Percentiles rank a stretch among this genome's conserved stretches.
Conservation (phyloP, 805 yeast species). For the Hanseniaspora lindneri region DNA sequence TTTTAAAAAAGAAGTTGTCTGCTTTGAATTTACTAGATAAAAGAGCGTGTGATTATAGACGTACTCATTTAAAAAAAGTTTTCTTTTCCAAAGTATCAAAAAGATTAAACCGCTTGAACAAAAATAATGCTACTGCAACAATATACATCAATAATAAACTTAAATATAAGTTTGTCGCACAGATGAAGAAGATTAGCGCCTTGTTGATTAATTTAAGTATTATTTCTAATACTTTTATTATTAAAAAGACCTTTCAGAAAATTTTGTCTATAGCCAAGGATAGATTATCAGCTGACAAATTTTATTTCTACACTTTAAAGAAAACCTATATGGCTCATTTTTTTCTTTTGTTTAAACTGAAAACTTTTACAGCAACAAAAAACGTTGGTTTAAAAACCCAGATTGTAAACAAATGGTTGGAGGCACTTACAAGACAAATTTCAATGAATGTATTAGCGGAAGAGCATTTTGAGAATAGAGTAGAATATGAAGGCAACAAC, state of each 20-base stretch:
- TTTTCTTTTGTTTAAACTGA: neutral
- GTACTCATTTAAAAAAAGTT: no score
- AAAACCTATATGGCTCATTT: neutral
- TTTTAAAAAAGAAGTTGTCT: neutral
- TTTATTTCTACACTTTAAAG: neutral
- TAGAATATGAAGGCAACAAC: neutral
- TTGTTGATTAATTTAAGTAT: neutral
- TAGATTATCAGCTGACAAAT: neutral
- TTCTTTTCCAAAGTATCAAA: no score
- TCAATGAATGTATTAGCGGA: neutral
- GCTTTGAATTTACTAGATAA: no score
- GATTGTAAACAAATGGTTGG: neutral
- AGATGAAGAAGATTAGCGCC: neutral
- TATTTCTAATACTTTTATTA: neutral
- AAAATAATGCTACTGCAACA: neutral
- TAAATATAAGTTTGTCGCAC: no score
- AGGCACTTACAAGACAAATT: no score
- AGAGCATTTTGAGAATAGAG: neutral
- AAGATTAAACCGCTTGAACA: neutral
- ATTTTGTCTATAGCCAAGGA: neutral
- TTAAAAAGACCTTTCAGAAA: neutral
- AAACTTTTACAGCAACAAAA: neutral
- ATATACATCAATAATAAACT: no score
- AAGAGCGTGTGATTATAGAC: no score
- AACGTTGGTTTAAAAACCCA: neutral